Conservation (phyloP, 148 eudicot genomes). For the Silene conica region DNA sequence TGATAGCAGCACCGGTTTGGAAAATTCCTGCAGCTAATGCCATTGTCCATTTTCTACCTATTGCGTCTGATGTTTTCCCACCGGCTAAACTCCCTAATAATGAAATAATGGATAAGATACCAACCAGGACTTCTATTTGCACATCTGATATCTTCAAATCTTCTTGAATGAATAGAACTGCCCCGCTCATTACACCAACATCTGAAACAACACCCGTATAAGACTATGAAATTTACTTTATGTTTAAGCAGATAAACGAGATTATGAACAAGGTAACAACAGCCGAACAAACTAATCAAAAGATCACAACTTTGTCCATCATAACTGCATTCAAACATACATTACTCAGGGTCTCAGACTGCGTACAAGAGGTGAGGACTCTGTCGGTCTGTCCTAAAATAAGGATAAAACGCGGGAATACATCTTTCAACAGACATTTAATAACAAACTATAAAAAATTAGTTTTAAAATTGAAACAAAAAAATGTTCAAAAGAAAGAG, state of each 20-base stretch:
- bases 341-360: too few species aligned
- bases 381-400: too few species aligned
- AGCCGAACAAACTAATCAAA: neutral
- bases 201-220: slow-evolving; percentile 34
- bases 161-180: slow-evolving; percentile 65
- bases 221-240: neutral
- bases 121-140: slow-evolving; percentile 74
- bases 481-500: too few species aligned
- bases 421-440: too few species aligned
- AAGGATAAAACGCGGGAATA: too few species aligned
- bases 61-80: slow-evolving; percentile 74
- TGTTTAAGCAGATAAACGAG: neutral
- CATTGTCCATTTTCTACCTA: slow-evolving; percentile 97
- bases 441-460: too few species aligned
- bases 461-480: too few species aligned
- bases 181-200: slow-evolving; percentile 95
- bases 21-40: slow-evolving; percentile 68
- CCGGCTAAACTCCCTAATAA: slow-evolving; percentile 77
- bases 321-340: too few species aligned
- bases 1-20: slow-evolving; percentile 67
- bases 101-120: slow-evolving; percentile 74
- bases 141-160: slow-evolving; percentile 67
- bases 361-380: too few species aligned
- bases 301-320: neutral
- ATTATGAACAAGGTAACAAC: neutral